Evolutionary conservation across 768 basidiomycete species (phyloP), one percentile per base, ranked within the genome.

Genomic region (Cubamyces sp.): DNA sequence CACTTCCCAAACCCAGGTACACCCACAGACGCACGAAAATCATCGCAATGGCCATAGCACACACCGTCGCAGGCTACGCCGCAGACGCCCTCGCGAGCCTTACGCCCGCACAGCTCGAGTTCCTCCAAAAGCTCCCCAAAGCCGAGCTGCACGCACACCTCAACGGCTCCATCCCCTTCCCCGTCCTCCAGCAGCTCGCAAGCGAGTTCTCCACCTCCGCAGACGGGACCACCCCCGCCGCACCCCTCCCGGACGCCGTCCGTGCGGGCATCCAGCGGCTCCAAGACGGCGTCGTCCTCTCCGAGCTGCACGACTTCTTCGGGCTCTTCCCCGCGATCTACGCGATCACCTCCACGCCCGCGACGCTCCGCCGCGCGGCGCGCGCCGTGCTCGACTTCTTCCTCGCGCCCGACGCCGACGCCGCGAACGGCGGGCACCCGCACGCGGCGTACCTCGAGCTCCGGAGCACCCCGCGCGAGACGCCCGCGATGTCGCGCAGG

Each of bases 121-220:
- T 93, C 72, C 76, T 94, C 45, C 77, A 82, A 50, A 59, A 64
- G 1, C 79, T 93, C 0, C 88, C 88, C 11, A 94, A 94, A 73
- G 91, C 92, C 0, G 92, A 95, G 70, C 81, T 94, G 0, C 92
- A 94, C 64, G 92, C 92, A 0, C 92, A 94, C 69, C 82, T 93
- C 4, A 93, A 93, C 66, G 92, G 92, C 0, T 94, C 86, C 11
- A 93, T 94, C 37, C 92, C 92, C 0, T 74, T 92, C 25, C 54
- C 74, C 0, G 74, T 84, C 26, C 80, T 94, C 0, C 84, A 85
- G 64, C 79, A 84, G 8, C 83, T 94, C 15, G 89, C 87, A 0
- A 65, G 67, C 9, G 78, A 84, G 37, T 79, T 71, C 57, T 18
- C 65, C 9, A 21, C 54, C 15, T 8, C 30, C 1, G 12, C 56